Percentiles rank a stretch among this genome's conserved stretches.
phyloP scores from a whole-genome alignment of 83 land plant species.

The Diphasiastrum complanatum region DNA sequence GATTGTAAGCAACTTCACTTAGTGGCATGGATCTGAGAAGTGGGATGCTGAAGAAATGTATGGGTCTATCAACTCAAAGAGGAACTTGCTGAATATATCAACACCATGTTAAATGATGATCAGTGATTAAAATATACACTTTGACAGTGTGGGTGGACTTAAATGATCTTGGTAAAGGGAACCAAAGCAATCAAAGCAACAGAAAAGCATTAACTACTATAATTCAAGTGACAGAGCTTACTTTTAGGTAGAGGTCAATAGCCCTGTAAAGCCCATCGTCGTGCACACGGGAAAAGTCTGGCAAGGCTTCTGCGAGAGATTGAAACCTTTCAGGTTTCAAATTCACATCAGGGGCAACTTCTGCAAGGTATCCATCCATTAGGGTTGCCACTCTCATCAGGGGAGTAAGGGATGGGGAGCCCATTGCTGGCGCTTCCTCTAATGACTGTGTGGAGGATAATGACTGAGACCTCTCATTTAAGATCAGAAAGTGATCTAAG shows the following conservation, averaged over 20 bases:
- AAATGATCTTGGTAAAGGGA: no score
- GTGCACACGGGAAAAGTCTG: constrained; percentile 48
- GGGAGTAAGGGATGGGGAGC: constrained; percentile 41
- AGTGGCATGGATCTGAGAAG: no score
- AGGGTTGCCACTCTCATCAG: constrained; percentile 44
- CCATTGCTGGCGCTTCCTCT: constrained; percentile 28
- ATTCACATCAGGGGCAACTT: constrained; percentile 69
- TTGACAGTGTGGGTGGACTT: no score
- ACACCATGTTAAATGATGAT: no score
- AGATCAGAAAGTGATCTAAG: constrained; percentile 43
- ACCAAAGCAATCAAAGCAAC: no score
- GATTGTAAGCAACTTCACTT: no score
- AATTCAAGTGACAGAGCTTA: no score
- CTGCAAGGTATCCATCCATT: constrained; percentile 62
- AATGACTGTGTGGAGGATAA: not conserved
- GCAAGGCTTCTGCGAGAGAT: constrained; percentile 54
- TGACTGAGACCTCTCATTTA: constrained; percentile 9
- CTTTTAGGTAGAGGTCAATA: constrained; percentile 70
- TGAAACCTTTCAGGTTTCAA: constrained; percentile 50
- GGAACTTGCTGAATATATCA: no score
- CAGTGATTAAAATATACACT: no score
- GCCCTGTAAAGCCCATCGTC: constrained; percentile 82
- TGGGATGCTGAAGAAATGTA: no score
- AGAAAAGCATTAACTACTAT: no score
- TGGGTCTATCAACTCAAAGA: no score